These are phyloP conservation scores for Emmonsiellopsis sp. DNA, from an alignment of 2,329 filamentous ascomycete genomes.

Conservation along the genomic window DNA sequence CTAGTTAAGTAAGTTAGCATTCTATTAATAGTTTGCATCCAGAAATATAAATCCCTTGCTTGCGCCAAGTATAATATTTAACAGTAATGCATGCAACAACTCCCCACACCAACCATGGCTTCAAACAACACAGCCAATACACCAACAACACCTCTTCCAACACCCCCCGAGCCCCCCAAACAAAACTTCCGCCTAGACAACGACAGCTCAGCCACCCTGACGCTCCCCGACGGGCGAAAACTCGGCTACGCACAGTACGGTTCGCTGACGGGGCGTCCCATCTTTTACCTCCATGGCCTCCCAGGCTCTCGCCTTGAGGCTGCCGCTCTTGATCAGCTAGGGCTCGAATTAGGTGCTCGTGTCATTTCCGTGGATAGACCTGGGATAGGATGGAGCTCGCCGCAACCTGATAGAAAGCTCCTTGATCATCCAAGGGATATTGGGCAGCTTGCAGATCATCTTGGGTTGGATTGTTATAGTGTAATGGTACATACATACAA, in stretches of 20 bases:
- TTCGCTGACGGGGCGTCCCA: conserved; percentile 17
- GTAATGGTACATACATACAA: conserved; percentile 33
- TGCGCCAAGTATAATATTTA: too few species aligned
- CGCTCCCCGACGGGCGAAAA: conserved; percentile 26
- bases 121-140: neutral
- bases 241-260: conserved; percentile 36
- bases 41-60: too few species aligned
- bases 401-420: conserved; percentile 28
- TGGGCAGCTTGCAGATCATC: conserved; percentile 29
- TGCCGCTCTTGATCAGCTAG: conserved; percentile 25
- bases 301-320: conserved; percentile 36
- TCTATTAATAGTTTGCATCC: too few species aligned
- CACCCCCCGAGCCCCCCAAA: neutral
- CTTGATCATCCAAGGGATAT: conserved; percentile 38
- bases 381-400: conserved; percentile 34
- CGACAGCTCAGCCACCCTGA: conserved; percentile 20
- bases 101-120: too few species aligned
- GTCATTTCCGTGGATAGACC: conserved; percentile 37
- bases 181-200: conserved; percentile 14
- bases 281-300: conserved; percentile 38
- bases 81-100: too few species aligned
- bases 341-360: conserved; percentile 26
- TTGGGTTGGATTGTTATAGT: conserved; percentile 33
- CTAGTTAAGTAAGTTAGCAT: too few species aligned
- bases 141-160: neutral